phyloP scores from a whole-genome alignment of 1,284 basidiomycete species.

The Sphagnurus paluster region DNA sequence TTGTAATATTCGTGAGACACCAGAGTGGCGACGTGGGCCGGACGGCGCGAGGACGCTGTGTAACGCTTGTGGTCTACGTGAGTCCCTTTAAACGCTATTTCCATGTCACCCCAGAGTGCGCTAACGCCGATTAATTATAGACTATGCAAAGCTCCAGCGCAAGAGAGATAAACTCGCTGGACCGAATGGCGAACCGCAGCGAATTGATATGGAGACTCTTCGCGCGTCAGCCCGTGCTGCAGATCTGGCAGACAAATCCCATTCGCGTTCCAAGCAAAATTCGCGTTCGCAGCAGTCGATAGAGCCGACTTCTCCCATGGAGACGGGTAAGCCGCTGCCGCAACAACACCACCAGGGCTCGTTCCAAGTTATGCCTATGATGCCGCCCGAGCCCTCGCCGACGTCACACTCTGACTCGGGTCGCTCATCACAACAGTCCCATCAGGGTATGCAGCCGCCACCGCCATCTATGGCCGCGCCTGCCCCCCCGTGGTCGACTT shows the following conservation, averaged over 20 bases:
- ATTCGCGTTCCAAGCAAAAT: conserved; percentile 22
- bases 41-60: conserved; percentile 79
- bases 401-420: conserved; percentile 17
- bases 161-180: conserved; percentile 64
- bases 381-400: conserved; percentile 26
- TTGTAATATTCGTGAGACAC: conserved; percentile 80
- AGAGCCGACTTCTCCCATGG: conserved; percentile 22
- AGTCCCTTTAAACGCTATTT: conserved; percentile 33
- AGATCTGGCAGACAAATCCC: conserved; percentile 39
- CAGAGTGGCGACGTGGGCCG: conserved; percentile 81
- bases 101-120: not conserved
- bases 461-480: conserved; percentile 20
- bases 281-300: conserved; percentile 20
- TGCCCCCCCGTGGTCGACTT: conserved; percentile 49
- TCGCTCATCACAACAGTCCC: conserved; percentile 16
- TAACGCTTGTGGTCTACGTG: conserved; percentile 81
- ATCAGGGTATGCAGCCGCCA: conserved; percentile 11
- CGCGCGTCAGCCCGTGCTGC: conserved; percentile 69
- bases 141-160: conserved; percentile 77
- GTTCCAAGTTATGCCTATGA: conserved; percentile 48
- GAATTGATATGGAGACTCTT: conserved; percentile 72
- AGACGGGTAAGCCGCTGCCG: conserved; percentile 31
- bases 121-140: conserved; percentile 32
- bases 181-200: conserved; percentile 50
- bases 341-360: conserved; percentile 54